Evolutionary conservation across 352 stramenopile species (phyloP), one percentile per base, ranked within the genome.

Genomic region (Pythium periplocum): DNA sequence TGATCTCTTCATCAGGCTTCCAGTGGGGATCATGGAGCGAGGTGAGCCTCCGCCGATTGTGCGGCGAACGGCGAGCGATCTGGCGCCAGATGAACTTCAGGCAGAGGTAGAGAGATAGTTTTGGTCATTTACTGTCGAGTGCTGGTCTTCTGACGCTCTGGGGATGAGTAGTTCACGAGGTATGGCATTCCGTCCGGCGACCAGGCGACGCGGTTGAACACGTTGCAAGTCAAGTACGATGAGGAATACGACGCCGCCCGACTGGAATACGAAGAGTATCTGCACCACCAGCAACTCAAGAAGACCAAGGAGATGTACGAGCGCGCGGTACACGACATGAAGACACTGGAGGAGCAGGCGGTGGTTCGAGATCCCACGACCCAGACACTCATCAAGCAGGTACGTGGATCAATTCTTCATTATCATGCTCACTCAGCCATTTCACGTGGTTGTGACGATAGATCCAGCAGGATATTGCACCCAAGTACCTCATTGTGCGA

Each of bases 201-300:
- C 48, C 35, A 66, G 9, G 60, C 60, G 9, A 56, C 63, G 33
- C 78, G 76, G 9, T 60, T 86, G 43, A 36, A 55, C 35, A 57
- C 69, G 10, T 63, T 90, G 26, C 79, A 90, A 53, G 64, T 68
- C 12, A 71, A 59, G 47, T 90, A 87, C 56, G 71, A 86, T 42
- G 71, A 86, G 35, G 79, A 90, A 54, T 87, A 76, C 41, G 70
- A 83, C 4, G 47, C 57, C 8, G 63, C 45, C 0, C 48, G 60
- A 26, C 45, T 45, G 7, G 77, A 84, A 42, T 71, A 74, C 41
- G 73, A 83, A 4, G 57, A 59, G 36, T 71, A 63, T 32, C 34
- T 68, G 35, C 64, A 69, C n/a, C 64, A 66, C 3, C 51, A 72
- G 3, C 61, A 79, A 42, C 64, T 81, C 30, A 62, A 78, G 56